phyloP scores from a whole-genome alignment of 2,329 filamentous ascomycete genomes.

The Colletotrichum sp. region DNA sequence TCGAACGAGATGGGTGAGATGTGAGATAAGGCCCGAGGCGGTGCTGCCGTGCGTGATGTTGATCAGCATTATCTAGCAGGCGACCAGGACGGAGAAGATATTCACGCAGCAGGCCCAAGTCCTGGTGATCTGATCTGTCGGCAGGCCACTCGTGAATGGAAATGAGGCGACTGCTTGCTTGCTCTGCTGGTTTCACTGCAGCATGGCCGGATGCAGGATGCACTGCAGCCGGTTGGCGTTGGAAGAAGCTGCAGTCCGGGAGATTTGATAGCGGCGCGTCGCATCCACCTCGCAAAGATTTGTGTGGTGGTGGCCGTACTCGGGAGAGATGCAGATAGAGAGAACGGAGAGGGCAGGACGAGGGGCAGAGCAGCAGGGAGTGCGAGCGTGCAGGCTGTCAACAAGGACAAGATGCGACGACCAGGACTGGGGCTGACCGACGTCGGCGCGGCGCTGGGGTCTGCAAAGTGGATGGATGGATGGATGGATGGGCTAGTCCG shows the following conservation, averaged over 20 bases:
- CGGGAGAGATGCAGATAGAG: background rate
- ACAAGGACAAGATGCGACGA: background rate
- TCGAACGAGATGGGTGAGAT: background rate
- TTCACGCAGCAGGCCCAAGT: background rate
- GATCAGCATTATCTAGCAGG: conserved; percentile 9
- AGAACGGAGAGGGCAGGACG: background rate
- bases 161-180: background rate
- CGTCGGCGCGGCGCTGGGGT: conserved; percentile 9
- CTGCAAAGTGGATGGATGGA: background rate
- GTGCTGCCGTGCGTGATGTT: background rate
- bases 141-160: background rate
- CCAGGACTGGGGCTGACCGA: conserved; percentile 11
- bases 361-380: background rate
- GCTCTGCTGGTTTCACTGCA: background rate
- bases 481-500: background rate
- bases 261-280: conserved; percentile 3
- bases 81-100: background rate
- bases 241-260: background rate
- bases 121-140: background rate
- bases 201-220: background rate
- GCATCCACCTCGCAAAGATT: background rate
- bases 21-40: conserved; percentile 8
- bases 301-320: background rate
- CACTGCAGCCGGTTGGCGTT: conserved; percentile 5
- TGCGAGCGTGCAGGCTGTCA: background rate